Conservation (phyloP, 805 yeast species). For the Brettanomyces custersianus region DNA sequence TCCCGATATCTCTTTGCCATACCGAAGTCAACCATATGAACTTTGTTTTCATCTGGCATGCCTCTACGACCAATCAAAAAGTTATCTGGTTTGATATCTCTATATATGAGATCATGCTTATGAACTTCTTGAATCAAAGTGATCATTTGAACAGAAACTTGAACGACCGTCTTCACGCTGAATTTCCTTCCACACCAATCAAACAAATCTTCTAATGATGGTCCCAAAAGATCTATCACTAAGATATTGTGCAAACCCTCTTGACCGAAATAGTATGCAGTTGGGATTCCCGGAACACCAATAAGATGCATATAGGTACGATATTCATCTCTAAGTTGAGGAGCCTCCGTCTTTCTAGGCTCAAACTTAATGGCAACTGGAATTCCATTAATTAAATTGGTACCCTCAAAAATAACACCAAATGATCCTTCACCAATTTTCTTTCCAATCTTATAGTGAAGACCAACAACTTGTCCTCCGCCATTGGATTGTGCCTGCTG, state of each 20-base stretch:
- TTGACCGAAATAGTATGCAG: constrained; percentile 97
- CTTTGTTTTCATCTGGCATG: constrained; percentile 72
- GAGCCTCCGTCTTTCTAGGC: constrained; percentile 95
- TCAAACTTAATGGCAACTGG: constrained; percentile 96
- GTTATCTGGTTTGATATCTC: constrained; percentile 97
- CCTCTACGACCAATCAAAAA: constrained; percentile 88
- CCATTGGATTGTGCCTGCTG: constrained; percentile 13
- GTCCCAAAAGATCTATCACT: constrained; percentile 91
- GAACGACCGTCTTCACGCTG: constrained; percentile 79
- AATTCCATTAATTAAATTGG: constrained; percentile 80
- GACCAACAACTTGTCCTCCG: constrained; percentile 69
- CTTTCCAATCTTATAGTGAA: constrained; percentile 93
- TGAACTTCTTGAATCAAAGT: constrained; percentile 79
- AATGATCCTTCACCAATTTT: constrained; percentile 98
- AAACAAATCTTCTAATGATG: constrained; percentile 89
- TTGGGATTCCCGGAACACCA: constrained; percentile 82
- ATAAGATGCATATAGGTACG: constrained; percentile 84
- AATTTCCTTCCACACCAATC: constrained; percentile 98
- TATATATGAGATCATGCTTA: constrained; percentile 80
- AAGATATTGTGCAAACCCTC: constrained; percentile 94
- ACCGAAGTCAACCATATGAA: constrained; percentile 92
- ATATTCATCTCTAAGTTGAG: constrained; percentile 93
- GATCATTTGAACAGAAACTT: constrained; percentile 93
- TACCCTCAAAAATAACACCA: constrained; percentile 95
- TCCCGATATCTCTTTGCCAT: constrained; percentile 98